phyloP scores from a whole-genome alignment of 2,329 filamentous ascomycete genomes.

The Cucurbitaria berberidis region DNA sequence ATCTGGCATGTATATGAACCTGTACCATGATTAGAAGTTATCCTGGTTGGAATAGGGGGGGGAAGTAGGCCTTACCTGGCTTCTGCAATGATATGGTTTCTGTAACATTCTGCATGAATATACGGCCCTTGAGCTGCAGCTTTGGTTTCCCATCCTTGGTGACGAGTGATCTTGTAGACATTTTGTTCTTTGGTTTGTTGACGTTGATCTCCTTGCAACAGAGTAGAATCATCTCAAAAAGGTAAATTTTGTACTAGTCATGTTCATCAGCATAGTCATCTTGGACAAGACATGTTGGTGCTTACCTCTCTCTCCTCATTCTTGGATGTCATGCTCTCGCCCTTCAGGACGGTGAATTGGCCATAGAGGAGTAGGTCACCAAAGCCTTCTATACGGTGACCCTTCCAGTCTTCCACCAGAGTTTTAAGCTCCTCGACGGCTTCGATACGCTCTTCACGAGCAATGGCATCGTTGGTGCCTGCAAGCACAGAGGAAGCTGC shows the following conservation, averaged over 20 bases:
- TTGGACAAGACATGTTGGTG: conserved; percentile 16
- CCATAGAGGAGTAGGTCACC: conserved; percentile 87
- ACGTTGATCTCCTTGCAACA: conserved; percentile 95
- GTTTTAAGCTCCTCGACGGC: conserved; percentile 80
- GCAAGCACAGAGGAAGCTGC: conserved; percentile 81
- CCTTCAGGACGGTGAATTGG: conserved; percentile 88
- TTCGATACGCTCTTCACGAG: conserved; percentile 82
- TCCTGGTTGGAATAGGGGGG: not conserved
- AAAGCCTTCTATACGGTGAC: conserved; percentile 87
- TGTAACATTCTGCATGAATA: conserved; percentile 99
- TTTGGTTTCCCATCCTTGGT: conserved; percentile 76
- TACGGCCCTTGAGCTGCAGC: conserved; percentile 92
- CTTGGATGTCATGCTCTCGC: conserved; percentile 72
- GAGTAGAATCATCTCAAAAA: conserved; percentile 92
- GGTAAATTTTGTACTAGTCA: conserved; percentile 93
- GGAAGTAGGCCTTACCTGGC: conserved; percentile 67
- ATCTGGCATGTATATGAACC: conserved; percentile 96
- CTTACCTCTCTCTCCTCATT: conserved; percentile 89
- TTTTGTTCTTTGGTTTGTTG: conserved; percentile 75
- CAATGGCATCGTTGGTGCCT: conserved; percentile 88
- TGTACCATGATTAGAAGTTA: conserved; percentile 44
- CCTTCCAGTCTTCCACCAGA: conserved; percentile 97
- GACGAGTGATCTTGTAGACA: conserved; percentile 70
- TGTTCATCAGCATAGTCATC: conserved; percentile 5
- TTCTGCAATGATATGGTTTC: conserved; percentile 88